Evolutionary conservation across 2,329 filamentous ascomycete genomes (phyloP), one percentile per base, ranked within the genome.

Genomic region (Cladosporium sp.): DNA sequence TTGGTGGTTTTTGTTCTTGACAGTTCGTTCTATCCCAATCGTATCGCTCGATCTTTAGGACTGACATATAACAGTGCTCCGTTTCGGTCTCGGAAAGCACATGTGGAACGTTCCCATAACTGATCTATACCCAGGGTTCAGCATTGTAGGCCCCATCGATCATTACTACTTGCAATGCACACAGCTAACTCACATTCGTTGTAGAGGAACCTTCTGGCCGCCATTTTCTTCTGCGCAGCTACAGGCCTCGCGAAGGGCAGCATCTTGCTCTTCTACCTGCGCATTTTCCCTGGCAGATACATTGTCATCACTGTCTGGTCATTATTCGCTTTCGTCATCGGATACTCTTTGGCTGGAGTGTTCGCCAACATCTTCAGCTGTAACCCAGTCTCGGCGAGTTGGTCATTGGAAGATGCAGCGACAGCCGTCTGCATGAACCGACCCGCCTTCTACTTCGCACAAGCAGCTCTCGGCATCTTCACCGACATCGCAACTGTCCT

Each of bases 301-400:
- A 53, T 63, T 28, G 37, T 46, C 16, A 44, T 55, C n/a, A 35
- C 50, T 8, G 61, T 63, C 23, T 63, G 61, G 61, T 29, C 49
- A 11, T 26, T 63, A 7, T 63, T 63, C 26, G 50, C 61, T 12
- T 63, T 63, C 26, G 50, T 53, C 49, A 56, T 63, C 18, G 61
- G 49, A 18, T 63, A 63, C 28, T 63, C 61, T 18, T 14, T 56
- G 16, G 61, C 61, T 12, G 50, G 35, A 11, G 61, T 63, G 6
- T 63, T 63, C 16, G 61, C 50, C 21, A 63, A 63, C 33, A 63
- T 63, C 35, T 63, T 63, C 50, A 63, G 61, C 35, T 63, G 61
- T 26, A 55, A 55, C n/a, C 61, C 61, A 46, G 61, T 63, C 35
- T 40, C 31, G 21, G 61, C 61, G 6, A 63, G 61, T 52, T 63